A percentile compares a stretch with the other conserved stretches of the same genome.
These are phyloP conservation scores for Venustampulla echinocandica DNA, from an alignment of 495 filamentous ascomycete genomes.

Conservation along the genomic window DNA sequence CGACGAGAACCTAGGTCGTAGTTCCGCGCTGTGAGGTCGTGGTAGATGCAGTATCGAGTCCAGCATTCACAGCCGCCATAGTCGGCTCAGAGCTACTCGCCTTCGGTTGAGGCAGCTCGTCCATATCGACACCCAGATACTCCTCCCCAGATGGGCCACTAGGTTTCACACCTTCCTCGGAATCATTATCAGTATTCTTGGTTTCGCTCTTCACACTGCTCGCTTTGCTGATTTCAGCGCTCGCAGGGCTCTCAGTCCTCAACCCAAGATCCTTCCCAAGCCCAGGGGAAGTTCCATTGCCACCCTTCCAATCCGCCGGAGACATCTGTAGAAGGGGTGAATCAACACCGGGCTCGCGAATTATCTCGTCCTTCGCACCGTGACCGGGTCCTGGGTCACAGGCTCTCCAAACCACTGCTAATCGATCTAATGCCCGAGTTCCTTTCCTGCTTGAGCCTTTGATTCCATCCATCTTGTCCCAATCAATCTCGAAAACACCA, in stretches of 20 bases:
- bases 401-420: conserved; percentile 78
- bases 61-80: conserved; percentile 12
- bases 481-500: conserved; percentile 50
- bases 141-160: conserved; percentile 28
- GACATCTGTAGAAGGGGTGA: conserved; percentile 57
- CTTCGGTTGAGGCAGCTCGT: conserved; percentile 7
- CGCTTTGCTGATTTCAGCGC: conserved; percentile 56
- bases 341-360: conserved; percentile 50
- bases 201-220: conserved; percentile 35
- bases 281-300: conserved; percentile 32
- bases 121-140: conserved; percentile 5
- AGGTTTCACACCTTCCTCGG: conserved; percentile 24
- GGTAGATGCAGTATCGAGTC: conserved; percentile 17
- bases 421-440: conserved; percentile 65
- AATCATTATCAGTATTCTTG: conserved; percentile 17
- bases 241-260: conserved; percentile 50
- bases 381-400: conserved; percentile 19
- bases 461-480: conserved; percentile 53
- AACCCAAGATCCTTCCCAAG: conserved; percentile 56
- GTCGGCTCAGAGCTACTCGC: conserved; percentile 7
- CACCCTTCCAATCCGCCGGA: conserved; percentile 64
- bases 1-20: conserved; percentile 7
- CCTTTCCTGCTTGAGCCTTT: conserved; percentile 79
- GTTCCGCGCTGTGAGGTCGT: conserved; percentile 10
- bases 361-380: conserved; percentile 31